Base-by-base conservation (phyloP, 768 basidiomycete species). In the Phanerochaete sordida region DNA sequence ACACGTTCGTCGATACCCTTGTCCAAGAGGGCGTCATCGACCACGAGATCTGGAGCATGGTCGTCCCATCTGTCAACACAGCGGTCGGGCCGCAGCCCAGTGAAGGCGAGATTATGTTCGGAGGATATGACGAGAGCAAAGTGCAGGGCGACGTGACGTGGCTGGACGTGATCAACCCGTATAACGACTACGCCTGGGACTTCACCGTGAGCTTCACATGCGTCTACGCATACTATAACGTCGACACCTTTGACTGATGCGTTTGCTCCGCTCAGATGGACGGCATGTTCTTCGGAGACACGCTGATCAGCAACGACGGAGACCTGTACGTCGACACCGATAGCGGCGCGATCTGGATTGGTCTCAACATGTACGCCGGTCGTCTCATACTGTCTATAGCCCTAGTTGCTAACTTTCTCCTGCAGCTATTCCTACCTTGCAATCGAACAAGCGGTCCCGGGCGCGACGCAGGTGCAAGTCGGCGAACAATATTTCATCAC, bases 31-130 rank as follows among this genome's bases (percentile, higher is more conserved):
- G 59, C n/a, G 37, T 23, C 39, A 60, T 60, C 19, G 30, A 39
- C 19, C 37, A 56, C 9, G 31, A 53, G 9, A 19, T 60, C 8
- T 60, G 30, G 26, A 54, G 59, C 26, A 56, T 60, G 16, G 27
- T 48, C 47, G 46, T 60, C 33, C 27, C 28, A 19, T 27, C 52
- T 3, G 24, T 60, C 13, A 31, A 39, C 24, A 23, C 27, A 4
- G 31, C 12, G n/a, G 28, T n/a, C 23, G 59, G 51, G 21, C 51
- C 5, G 21, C 27, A 60, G 46, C 21, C 28, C 30, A 16, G 45
- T 21, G 30, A 53, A 28, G 59, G 59, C 16, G 59, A 60, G 31
- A 55, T 60, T 44, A 26, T 45, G 2, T 60, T 60, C 26, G 59
- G 59, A 2, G 59, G 59, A 11, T 24, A 56, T 26, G 59, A 60